phyloP scores from a whole-genome alignment of 352 stramenopile species.

The Phytopythium sindhum region DNA sequence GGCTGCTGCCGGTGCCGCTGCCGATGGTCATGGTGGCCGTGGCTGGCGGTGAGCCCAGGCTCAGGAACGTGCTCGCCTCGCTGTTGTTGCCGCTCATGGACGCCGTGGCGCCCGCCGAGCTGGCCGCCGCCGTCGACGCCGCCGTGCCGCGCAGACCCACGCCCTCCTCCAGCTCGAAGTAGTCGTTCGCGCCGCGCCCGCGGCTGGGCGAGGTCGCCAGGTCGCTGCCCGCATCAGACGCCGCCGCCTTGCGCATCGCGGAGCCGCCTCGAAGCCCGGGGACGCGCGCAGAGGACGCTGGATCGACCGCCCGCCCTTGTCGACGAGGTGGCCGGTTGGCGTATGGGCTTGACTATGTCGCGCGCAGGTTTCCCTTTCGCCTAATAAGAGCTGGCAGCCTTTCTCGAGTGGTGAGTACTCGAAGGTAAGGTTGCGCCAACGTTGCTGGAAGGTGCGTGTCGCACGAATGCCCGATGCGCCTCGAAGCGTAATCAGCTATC shows the following conservation, averaged over 20 bases:
- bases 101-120: conserved; percentile 1
- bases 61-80: conserved; percentile 5
- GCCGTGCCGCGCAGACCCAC: conserved; percentile 1
- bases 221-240: conserved; percentile 1
- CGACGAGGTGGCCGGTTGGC: neutral
- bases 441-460: neutral
- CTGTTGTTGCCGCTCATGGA: conserved; percentile 2
- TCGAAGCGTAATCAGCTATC: conserved; percentile 1
- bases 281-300: neutral
- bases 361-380: neutral
- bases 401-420: neutral
- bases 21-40: conserved; percentile 10
- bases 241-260: neutral
- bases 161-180: conserved; percentile 14
- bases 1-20: conserved; percentile 13
- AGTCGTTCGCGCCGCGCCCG: conserved; percentile 2
- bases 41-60: conserved; percentile 13
- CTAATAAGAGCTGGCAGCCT: no score
- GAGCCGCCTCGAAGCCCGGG: neutral
- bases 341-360: neutral
- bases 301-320: neutral
- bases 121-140: neutral
- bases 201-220: neutral
- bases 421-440: neutral
- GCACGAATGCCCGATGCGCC: no score